Evolutionary conservation across 2,329 filamentous ascomycete species (phyloP).

Genomic region (Huntiella omanensis): DNA sequence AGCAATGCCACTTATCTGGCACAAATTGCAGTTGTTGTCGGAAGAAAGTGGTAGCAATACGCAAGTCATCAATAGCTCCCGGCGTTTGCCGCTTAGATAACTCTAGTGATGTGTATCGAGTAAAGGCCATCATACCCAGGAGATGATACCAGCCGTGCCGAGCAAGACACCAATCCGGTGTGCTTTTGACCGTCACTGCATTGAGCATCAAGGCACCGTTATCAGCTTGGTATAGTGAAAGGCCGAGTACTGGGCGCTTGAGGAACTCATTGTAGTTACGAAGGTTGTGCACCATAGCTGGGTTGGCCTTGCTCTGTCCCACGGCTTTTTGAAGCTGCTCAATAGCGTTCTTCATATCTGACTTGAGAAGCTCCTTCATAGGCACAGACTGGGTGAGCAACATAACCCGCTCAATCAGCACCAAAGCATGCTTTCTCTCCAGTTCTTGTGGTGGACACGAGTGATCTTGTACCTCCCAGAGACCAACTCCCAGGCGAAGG

Average conservation of each 20-base stretch:
- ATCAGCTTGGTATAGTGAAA: conserved; percentile 62
- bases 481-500: conserved; percentile 51
- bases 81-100: conserved; percentile 58
- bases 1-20: conserved; percentile 69
- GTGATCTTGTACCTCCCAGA: conserved; percentile 56
- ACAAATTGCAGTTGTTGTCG: conserved; percentile 69
- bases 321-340: conserved; percentile 85
- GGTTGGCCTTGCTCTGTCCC: conserved; percentile 56
- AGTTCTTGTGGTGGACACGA: conserved; percentile 59
- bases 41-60: conserved; percentile 63
- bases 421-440: conserved; percentile 61
- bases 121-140: conserved; percentile 71
- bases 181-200: conserved; percentile 46
- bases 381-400: conserved; percentile 64
- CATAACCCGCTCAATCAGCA: conserved; percentile 69
- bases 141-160: conserved; percentile 83
- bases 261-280: conserved; percentile 66
- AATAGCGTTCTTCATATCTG: conserved; percentile 73
- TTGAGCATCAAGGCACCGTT: conserved; percentile 60
- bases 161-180: conserved; percentile 49
- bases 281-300: conserved; percentile 71
- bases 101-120: conserved; percentile 57
- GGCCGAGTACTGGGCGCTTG: conserved; percentile 65
- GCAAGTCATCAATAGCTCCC: conserved; percentile 65
- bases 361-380: conserved; percentile 81